Percentiles rank a stretch among this genome's conserved stretches.
Conservation (phyloP, 1,284 basidiomycete species). For the Cryptococcus sp. region DNA sequence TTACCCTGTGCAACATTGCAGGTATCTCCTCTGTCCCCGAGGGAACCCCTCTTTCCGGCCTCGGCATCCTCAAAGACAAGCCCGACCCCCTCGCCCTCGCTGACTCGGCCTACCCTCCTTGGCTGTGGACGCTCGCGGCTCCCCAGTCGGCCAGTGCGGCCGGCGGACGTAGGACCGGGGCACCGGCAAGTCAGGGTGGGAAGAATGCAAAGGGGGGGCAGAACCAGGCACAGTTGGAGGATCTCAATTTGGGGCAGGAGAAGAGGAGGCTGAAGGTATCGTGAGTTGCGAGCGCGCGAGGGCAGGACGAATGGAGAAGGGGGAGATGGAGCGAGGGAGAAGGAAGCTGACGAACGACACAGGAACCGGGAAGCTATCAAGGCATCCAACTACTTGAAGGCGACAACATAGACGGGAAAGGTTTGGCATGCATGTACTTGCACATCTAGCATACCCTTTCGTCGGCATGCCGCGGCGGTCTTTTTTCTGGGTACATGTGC, state of each 20-base stretch:
- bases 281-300: slow-evolving; percentile 29
- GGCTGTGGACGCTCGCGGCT: slow-evolving; percentile 81
- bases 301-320: background rate
- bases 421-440: too few relatives aligned
- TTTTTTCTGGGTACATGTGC: too few relatives aligned
- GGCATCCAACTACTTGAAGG: slow-evolving; percentile 45
- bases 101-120: slow-evolving; percentile 82
- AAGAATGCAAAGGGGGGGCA: slow-evolving; percentile 18
- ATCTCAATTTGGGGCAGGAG: slow-evolving; percentile 37
- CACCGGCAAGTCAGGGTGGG: slow-evolving; percentile 8
- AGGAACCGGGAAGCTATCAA: slow-evolving; percentile 48
- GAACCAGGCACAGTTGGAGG: slow-evolving; percentile 15
- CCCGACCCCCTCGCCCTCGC: slow-evolving; percentile 71
- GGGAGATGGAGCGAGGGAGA: background rate
- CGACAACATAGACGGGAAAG: slow-evolving; percentile 20
- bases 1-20: slow-evolving; percentile 2
- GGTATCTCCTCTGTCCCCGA: slow-evolving; percentile 56
- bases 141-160: too few relatives aligned
- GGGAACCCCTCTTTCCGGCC: slow-evolving; percentile 68
- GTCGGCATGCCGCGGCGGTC: too few relatives aligned
- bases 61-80: slow-evolving; percentile 80
- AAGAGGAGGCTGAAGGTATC: slow-evolving; percentile 39
- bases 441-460: too few relatives aligned
- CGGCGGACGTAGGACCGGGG: slow-evolving; percentile 50
- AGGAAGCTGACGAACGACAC: background rate